phyloP scores from a whole-genome alignment of 2,329 filamentous ascomycete species.

The Thelonectria olida region DNA sequence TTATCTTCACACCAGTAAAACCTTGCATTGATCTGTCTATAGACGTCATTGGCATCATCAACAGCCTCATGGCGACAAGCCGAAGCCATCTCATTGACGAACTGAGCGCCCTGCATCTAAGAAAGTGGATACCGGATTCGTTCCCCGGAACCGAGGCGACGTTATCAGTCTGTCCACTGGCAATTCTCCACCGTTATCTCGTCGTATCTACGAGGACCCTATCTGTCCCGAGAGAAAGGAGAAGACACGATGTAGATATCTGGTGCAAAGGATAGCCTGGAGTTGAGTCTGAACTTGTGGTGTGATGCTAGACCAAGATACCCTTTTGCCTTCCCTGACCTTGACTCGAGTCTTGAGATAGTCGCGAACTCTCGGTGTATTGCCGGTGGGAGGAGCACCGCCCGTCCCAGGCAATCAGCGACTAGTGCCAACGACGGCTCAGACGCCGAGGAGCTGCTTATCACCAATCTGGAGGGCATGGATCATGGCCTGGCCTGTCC shows the following conservation, averaged over 20 bases:
- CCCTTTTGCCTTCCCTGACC: neutral
- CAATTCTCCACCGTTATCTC: neutral
- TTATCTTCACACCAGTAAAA: neutral
- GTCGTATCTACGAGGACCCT: neutral
- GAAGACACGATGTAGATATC: neutral
- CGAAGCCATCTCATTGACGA: neutral
- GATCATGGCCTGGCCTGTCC: neutral
- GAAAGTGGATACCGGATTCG: neutral
- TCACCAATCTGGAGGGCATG: slow-evolving; percentile 5
- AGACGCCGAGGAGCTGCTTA: neutral
- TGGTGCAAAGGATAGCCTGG: neutral
- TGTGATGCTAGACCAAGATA: slow-evolving; percentile 1
- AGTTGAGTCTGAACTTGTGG: neutral
- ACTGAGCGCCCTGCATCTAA: neutral
- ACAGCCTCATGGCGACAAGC: neutral
- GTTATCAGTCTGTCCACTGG: neutral
- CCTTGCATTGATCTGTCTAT: neutral
- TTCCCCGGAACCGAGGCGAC: neutral
- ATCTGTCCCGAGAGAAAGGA: neutral
- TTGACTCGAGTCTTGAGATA: neutral
- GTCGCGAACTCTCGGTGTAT: neutral
- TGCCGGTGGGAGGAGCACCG: slow-evolving; percentile 5
- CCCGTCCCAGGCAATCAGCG: neutral
- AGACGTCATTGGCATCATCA: neutral
- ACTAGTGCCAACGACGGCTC: neutral